Base-by-base conservation (phyloP, 257 asterid genomes). In the Petrea volubilis region DNA sequence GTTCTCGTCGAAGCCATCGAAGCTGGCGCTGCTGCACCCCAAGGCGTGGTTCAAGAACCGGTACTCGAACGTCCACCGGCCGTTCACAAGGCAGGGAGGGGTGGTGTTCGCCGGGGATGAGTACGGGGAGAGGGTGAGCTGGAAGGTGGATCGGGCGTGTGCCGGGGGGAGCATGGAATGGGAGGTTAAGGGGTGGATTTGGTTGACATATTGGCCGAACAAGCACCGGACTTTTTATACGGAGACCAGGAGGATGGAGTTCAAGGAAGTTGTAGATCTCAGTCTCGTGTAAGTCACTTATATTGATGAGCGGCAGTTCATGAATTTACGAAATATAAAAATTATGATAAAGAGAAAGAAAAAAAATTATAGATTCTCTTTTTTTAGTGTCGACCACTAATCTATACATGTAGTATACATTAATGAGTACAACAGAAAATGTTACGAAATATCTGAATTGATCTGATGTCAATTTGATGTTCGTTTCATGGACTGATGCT, bases 201-300 rank as follows among this genome's bases (percentile, higher is more conserved):
- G 96, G 96, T 25, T 90, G 66, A 93, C 98, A 0, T 93, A 93
- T 79, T 93, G 97, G 98, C 98, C 98, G 60, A 93, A 93, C 60
- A 81, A 81, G 40, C 88, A 83, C 38, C 74, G 79, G 81, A 83
- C 92, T 14, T 82, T 86, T 41, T 86, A 85, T 25, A 82, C 91
- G 1, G 98, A 93, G 77, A 88, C 93, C 1, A 87, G 89, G 74
- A 87, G 81, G 81, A 76, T 86, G 71, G 92, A 93, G 67, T 93
- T 93, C 15, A 86, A 78, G 47, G 90, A 93, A 75, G 31, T 81
- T 1, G 61, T 93, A 60, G 68, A 73, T 63, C 89, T 90, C 50
- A 77, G 64, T 15, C 77, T 93, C 18, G 68, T 29, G 40, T 86
- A 40, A n/a, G n/a, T n/a, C n/a, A n/a, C n/a, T n/a, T n/a, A n/a